These are phyloP conservation scores for Populus hybrid DNA, from an alignment of 441 rosid genomes.

Conservation along the genomic window DNA sequence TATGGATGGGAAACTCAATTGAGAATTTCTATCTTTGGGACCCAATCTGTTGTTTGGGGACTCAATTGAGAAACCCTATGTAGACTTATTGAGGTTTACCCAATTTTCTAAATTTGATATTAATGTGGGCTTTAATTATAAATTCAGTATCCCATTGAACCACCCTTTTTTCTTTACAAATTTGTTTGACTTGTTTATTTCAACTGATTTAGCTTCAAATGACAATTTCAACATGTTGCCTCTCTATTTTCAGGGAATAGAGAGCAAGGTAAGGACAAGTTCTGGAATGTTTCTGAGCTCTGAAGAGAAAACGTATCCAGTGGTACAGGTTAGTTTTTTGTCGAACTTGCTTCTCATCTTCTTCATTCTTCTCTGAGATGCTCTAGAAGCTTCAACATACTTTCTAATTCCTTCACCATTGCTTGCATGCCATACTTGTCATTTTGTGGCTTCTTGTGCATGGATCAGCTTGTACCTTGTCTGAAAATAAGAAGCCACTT, in stretches of 20 bases:
- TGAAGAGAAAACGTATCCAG: slow-evolving; percentile 65
- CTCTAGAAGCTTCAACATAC: slow-evolving; percentile 3
- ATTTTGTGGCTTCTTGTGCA: background rate
- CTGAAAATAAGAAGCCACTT: background rate
- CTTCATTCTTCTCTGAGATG: slow-evolving; percentile 9
- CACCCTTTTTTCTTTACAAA: background rate
- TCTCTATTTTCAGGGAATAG: slow-evolving; percentile 59
- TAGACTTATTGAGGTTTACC: background rate
- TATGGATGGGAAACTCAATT: background rate
- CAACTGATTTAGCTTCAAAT: background rate
- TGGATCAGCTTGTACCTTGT: background rate
- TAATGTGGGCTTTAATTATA: background rate
- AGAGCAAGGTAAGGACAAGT: slow-evolving; percentile 92
- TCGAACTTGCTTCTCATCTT: background rate
- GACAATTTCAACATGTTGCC: slow-evolving; percentile 7
- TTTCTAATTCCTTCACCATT: background rate
- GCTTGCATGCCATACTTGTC: background rate
- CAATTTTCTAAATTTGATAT: background rate
- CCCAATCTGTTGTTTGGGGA: background rate
- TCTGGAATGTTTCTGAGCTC: slow-evolving; percentile 87
- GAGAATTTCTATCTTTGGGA: background rate
- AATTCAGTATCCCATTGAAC: background rate
- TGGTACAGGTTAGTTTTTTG: slow-evolving; percentile 62
- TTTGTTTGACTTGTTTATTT: background rate
- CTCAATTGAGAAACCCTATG: background rate